A percentile compares a stretch with the other conserved stretches of the same genome.
Evolutionary conservation across 1,284 basidiomycete genomes (phyloP).

Genomic region (Lentinula novae-zelandiae): DNA sequence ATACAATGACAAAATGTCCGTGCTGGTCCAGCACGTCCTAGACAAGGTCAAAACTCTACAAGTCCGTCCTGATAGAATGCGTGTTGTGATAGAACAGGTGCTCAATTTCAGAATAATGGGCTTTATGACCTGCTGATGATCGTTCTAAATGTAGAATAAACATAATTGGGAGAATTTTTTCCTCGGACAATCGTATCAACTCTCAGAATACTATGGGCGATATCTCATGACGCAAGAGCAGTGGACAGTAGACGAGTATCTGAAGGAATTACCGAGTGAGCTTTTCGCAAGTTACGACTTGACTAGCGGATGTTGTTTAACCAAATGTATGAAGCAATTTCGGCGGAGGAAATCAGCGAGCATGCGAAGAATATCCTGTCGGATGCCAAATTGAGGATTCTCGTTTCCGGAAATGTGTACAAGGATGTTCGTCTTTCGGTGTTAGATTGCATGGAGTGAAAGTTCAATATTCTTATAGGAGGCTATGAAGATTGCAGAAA

Average conservation of each 20-base stretch:
- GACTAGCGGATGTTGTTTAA: constrained; percentile 3
- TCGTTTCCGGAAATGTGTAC: constrained; percentile 85
- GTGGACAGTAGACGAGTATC: constrained; percentile 81
- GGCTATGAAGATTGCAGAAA: constrained; percentile 71
- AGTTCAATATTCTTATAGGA: constrained; percentile 44
- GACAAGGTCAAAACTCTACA: constrained; percentile 68
- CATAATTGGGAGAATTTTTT: constrained; percentile 85
- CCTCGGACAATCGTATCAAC: constrained; percentile 78
- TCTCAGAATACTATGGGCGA: constrained; percentile 78
- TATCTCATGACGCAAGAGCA: constrained; percentile 69
- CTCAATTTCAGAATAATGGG: constrained; percentile 14
- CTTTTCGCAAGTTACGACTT: constrained; percentile 10
- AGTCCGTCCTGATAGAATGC: constrained; percentile 72
- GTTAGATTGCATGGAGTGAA: background rate
- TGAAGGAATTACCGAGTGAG: constrained; percentile 77
- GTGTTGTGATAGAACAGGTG: constrained; percentile 85
- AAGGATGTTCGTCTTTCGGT: constrained; percentile 56
- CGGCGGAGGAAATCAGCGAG: constrained; percentile 66
- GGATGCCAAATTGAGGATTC: constrained; percentile 69
- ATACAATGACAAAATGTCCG: constrained; percentile 92
- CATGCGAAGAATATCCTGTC: constrained; percentile 68
- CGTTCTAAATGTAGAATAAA: constrained; percentile 43
- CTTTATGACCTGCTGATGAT: background rate
- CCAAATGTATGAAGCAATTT: constrained; percentile 21
- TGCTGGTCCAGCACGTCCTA: constrained; percentile 76